Base-by-base conservation (phyloP, 192 early-diverging fungal genomes). In the Chytriomyces confervae region DNA sequence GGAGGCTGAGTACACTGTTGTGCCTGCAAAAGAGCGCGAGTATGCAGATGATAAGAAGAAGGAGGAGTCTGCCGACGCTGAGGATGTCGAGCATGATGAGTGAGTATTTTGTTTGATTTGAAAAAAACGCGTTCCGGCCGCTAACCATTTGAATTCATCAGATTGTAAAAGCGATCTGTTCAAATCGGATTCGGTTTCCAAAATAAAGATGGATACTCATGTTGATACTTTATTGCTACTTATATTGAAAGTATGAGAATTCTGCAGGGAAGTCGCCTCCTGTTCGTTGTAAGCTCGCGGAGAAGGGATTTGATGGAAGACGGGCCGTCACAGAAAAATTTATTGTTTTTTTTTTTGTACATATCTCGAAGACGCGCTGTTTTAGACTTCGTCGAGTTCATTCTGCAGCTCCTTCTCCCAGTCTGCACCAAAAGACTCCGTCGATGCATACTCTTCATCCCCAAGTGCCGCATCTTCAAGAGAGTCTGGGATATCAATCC, bases 31-130 rank as follows among this genome's bases (percentile, higher is more conserved):
- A n/a, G 82, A 83, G 53, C 86, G 91, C 18, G 36, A 36, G 36
- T 0, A 3, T 36, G 36, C 0, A 36, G 36, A 36, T 36, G 36
- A 36, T 36, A 36, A 36, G 36, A 36, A 36, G 36, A 36, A 2
- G 36, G 89, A 92, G 76, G 90, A 88, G 6, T 86, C 90, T 45
- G 82, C 91, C 62, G 86, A 92, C 76, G 91, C 89, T 78, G 66
- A 86, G 48, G 72, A 79, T 36, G 67, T 44, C 11, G 79, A 77
- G 45, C 80, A 81, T 78, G 80, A 81, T 78, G 80, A 81, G 36
- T 36, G 36, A 36, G 36, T 36, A 1, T 36, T 36, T 36, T 36
- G 36, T 36, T 36, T 36, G 36, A 36, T 36, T 36, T 36, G 36
- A 36, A 36, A 4, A 36, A 36, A 3, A 36, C 36, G 36, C 36